Base-by-base conservation (phyloP, 129 eudicot genomes). In the Rutidosis leptorrhynchoides region DNA sequence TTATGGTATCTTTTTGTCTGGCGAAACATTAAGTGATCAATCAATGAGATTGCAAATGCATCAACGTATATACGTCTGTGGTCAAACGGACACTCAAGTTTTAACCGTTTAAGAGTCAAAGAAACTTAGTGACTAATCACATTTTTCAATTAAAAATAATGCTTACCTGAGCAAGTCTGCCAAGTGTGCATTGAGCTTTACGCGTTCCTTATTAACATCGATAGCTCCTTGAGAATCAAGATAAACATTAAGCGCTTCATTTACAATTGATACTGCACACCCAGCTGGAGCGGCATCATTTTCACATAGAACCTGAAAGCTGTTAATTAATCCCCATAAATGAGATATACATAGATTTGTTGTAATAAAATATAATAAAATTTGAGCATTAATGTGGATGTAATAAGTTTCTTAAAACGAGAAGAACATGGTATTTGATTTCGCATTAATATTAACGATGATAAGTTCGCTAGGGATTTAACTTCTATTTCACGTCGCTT, bases 211-310 rank as follows among this genome's bases (percentile, higher is more conserved):
- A 56, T 84, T 78, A 5, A 78, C 80, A 64, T 88, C 84, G 61
- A 93, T 69, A 58, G 72, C 83, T 65, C 92, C 98, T 65, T 62
- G 74, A 56, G 73, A 77, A 75, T 82, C 82, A 27, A 93, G 81
- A 74, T 77, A 88, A 7, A 93, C 96, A 28, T 96, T 80, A 52
- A 93, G 87, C 43, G 74, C 17, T 82, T 88, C 96, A 64, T 84
- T 80, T 64, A 93, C 98, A 49, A 93, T 85, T 4, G 80, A 77
- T 17, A 88, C 95, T 54, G 79, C 71, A 75, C 89, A 88, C 62
- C 87, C 89, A 28, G 71, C 71, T 66, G 92, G 91, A 58, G 81
- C 84, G 52, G 67, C 89, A 70, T 88, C 95, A 16, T 59, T 71
- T 70, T 88, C 91, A 20, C 66, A 74, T 48, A 87, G 57, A 7